Conservation (phyloP, 352 stramenopile species). For the Peronospora farinosa region DNA sequence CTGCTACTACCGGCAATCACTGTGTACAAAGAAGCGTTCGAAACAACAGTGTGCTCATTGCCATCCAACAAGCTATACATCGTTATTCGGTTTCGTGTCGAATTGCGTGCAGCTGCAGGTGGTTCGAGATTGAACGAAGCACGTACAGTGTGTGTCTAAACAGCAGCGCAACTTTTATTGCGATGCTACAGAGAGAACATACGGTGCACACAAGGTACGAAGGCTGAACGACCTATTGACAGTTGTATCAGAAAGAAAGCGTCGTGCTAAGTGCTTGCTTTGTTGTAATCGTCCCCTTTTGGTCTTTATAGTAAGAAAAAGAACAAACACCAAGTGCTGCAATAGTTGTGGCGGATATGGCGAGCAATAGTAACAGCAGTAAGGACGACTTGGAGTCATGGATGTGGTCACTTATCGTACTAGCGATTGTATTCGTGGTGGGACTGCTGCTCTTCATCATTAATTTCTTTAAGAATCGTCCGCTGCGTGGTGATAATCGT, state of each 20-base stretch:
- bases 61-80: background rate
- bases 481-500: slow-evolving; percentile 28
- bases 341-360: background rate
- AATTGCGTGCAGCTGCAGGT: slow-evolving; percentile 20
- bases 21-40: too few species aligned
- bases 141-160: slow-evolving; percentile 17
- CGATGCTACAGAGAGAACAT: slow-evolving; percentile 8
- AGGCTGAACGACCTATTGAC: too few species aligned
- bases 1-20: too few species aligned
- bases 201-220: slow-evolving; percentile 11
- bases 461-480: slow-evolving; percentile 51
- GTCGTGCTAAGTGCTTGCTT: too few species aligned
- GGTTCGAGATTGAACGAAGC: slow-evolving; percentile 9
- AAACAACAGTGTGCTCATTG: too few species aligned
- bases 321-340: background rate
- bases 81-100: too few species aligned
- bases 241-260: too few species aligned
- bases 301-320: background rate
- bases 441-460: slow-evolving; percentile 34
- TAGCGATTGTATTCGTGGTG: slow-evolving; percentile 28
- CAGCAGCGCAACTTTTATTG: slow-evolving; percentile 9
- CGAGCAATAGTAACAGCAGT: slow-evolving; percentile 6
- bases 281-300: background rate
- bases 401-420: slow-evolving; percentile 34
- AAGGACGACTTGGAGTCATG: slow-evolving; percentile 21